Evolutionary conservation across 2,329 filamentous ascomycete species (phyloP), one percentile per base, ranked within the genome.

Genomic region (Cryphonectria japonica): DNA sequence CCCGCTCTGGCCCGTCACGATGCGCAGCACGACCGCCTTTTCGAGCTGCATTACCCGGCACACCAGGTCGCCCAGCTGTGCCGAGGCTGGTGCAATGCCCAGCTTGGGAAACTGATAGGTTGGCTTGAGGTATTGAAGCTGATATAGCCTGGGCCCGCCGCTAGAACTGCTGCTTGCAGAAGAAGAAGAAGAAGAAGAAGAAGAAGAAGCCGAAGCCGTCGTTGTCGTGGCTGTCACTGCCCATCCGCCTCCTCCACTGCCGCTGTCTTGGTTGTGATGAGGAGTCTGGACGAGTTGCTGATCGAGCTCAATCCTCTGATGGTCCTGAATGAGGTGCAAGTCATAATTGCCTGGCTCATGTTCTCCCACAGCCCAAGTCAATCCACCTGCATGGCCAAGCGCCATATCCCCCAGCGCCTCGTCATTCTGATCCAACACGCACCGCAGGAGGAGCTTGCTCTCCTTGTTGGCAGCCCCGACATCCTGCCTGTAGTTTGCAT

Each of bases 21-120:
- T 26, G 7, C 66, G 46, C 7, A 67, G 32, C 37, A 67, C 66
- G 1, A 67, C 11, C 14, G 66, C 46, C 34, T 26, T 34, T 16
- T 37, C 32, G 34, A 46, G 8, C 22, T 60, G 26, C n/a, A 19
- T n/a, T 2, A 67, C 37, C 32, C 66, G 29, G 11, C 66, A 67
- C 22, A 67, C 22, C 19, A 67, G 46, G 39, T 67, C 66, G 16
- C 66, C 66, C 8, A 34, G 66, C 66, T 60, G 66, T 8, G 66
- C 66, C 6, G 50, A 43, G 19, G 32, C 2, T 1, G 66, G 37
- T 1, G 34, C 66, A 14, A 67, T 57, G 7, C 66, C 66, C 22
- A 67, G 50, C 19, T 67, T 67, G 7, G 50, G 39, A 6, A 41
- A 29, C 6, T 22, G 22, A 14, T 26, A 26, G 26, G 3, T n/a